Conservation (phyloP, 805 yeast species). For the Tetrapisispora fleetii region DNA sequence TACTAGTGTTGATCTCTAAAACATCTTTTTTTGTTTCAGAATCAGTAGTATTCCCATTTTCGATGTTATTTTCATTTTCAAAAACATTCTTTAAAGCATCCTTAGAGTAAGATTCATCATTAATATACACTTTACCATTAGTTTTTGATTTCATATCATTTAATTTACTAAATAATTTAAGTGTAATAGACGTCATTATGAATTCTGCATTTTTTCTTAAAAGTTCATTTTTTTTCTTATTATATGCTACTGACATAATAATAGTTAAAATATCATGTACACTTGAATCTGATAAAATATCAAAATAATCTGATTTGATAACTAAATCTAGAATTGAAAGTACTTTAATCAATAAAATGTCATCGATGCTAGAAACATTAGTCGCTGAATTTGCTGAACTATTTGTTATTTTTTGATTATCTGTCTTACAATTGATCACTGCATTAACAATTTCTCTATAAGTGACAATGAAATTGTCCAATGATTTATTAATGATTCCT, state of each 20-base stretch:
- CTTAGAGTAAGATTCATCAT: slow-evolving; percentile 40
- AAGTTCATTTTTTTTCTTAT: slow-evolving; percentile 81
- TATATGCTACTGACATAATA: slow-evolving; percentile 80
- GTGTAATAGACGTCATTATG: slow-evolving; percentile 60
- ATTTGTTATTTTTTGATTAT: slow-evolving; percentile 82
- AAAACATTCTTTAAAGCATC: slow-evolving; percentile 42
- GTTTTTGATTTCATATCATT: slow-evolving; percentile 41
- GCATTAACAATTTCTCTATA: slow-evolving; percentile 39
- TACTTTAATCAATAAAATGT: slow-evolving; percentile 74
- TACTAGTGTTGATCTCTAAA: not conserved
- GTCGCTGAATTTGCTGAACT: slow-evolving; percentile 41
- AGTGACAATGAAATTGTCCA: slow-evolving; percentile 52
- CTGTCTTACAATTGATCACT: slow-evolving; percentile 85
- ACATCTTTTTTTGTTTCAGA: slow-evolving; percentile 4
- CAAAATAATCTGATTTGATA: slow-evolving; percentile 52
- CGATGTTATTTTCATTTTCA: slow-evolving; percentile 30
- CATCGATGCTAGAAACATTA: slow-evolving; percentile 39
- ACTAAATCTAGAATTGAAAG: slow-evolving; percentile 58
- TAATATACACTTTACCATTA: slow-evolving; percentile 31
- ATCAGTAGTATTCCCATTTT: not conserved
- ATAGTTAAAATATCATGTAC: slow-evolving; percentile 83
- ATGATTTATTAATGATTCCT: slow-evolving; percentile 45
- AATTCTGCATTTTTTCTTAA: slow-evolving; percentile 79
- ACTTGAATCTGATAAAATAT: slow-evolving; percentile 60
- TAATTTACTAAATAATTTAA: slow-evolving; percentile 53